Base-by-base conservation (phyloP, 108 stramenopile species). In the Fistulifera solaris region DNA sequence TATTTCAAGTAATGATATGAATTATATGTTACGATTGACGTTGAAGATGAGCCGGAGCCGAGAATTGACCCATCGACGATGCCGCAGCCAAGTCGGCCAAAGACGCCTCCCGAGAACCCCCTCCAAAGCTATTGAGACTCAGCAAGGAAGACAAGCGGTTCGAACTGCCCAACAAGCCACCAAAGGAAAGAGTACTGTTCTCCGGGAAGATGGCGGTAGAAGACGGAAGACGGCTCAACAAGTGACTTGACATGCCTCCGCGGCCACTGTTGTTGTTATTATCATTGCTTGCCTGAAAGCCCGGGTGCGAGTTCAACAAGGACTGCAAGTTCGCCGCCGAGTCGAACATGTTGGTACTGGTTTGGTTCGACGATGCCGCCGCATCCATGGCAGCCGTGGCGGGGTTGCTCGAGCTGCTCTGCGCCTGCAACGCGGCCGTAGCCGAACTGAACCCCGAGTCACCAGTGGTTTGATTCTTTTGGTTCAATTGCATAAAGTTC, bases 301-400 rank as follows among this genome's bases (percentile, higher is more conserved):
- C 41, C 6, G 15, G 23, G 24, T 63, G 63, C 41, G 70, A 68
- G 27, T 67, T 62, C 19, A 78, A 27, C 27, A 78, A 38, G 4
- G 68, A 57, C 57, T 73, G 71, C 23, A 78, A 59, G 43, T 72
- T 73, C 17, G 61, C 47, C 15, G 68, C 71, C 1, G 72, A 74
- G 18, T 74, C 77, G 42, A 78, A 78, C 27, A 74, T 43, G 51
- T 71, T 74, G 54, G 58, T 77, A 5, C 27, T 58, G 35, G 62
- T 43, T 23, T 39, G 48, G 24, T 24, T 58, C 1, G 73, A 59
- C 0, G 72, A 58, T 2, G 66, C 57, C 25, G 66, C 70, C 6
- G 76, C 71, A 52, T 77, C 68, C 41, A 77, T 48, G n/a, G 76
- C 76, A 40, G 71, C 71, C 14, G 76, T 72, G 1, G 76, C 76